A percentile compares a stretch with the other conserved stretches of the same genome.
Conservation (phyloP, 2,329 filamentous ascomycete genomes). For the Aphanoascus verrucosus region DNA sequence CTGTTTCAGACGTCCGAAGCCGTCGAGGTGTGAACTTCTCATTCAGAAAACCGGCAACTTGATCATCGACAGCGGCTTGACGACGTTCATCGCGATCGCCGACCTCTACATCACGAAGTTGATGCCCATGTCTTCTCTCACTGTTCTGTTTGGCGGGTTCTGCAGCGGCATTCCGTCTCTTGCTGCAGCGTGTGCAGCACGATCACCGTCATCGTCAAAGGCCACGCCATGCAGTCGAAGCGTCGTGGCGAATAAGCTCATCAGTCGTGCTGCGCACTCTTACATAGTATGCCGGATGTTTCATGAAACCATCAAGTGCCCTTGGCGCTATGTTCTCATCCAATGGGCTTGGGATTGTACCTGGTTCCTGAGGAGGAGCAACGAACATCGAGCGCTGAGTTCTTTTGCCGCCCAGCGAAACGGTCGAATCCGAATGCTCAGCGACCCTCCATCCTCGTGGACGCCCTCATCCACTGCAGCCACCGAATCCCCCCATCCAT, state of each 20-base stretch:
- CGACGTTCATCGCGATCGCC: too few relatives aligned
- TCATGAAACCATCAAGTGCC: neutral
- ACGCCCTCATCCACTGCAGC: neutral
- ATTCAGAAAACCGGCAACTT: too few relatives aligned
- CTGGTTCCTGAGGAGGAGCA: constrained; percentile 2
- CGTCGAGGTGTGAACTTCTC: too few relatives aligned
- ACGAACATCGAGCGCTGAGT: neutral
- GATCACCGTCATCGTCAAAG: neutral
- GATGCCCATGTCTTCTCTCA: too few relatives aligned
- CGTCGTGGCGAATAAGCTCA: neutral
- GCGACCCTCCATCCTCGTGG: neutral
- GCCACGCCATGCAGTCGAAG: neutral
- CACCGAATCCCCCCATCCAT: neutral
- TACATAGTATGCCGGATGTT: neutral
- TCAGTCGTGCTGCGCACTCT: neutral
- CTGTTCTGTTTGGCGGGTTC: too few relatives aligned
- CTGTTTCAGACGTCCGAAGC: too few relatives aligned
- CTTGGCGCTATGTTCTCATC: constrained; percentile 1
- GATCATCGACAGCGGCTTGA: too few relatives aligned
- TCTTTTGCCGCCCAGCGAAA: neutral
- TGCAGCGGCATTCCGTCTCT: too few relatives aligned
- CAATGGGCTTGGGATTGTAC: constrained; percentile 3
- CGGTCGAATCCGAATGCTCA: neutral
- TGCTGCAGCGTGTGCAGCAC: too few relatives aligned
- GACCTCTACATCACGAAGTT: too few relatives aligned